phyloP scores from a whole-genome alignment of 1,284 basidiomycete species.

The Naganishia sp. region DNA sequence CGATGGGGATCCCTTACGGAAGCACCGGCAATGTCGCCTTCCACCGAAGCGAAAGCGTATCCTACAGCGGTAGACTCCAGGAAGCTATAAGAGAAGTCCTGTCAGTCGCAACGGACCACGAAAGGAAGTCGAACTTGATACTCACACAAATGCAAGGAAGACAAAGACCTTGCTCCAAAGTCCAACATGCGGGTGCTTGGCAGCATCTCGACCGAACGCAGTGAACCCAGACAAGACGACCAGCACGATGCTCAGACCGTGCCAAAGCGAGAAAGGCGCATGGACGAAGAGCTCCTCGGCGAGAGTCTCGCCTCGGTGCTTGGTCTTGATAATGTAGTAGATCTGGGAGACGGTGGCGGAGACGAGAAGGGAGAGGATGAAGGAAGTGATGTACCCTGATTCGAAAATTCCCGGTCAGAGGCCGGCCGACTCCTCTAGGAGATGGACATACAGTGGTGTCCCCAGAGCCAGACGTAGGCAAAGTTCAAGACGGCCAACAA shows the following conservation, averaged over 20 bases:
- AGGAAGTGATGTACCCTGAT: constrained; percentile 68
- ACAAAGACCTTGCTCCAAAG: constrained; percentile 92
- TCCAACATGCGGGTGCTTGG: constrained; percentile 66
- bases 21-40: constrained; percentile 69
- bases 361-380: constrained; percentile 78
- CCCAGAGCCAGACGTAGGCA: constrained; percentile 81
- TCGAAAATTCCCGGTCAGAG: neutral
- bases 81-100: constrained; percentile 64
- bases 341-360: constrained; percentile 63
- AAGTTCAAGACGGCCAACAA: constrained; percentile 79
- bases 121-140: neutral
- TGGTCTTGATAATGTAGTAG: constrained; percentile 88
- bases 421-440: neutral
- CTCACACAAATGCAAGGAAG: constrained; percentile 73
- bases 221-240: constrained; percentile 85
- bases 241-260: constrained; percentile 91
- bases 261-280: constrained; percentile 84
- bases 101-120: neutral
- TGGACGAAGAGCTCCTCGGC: constrained; percentile 65
- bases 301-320: constrained; percentile 61
- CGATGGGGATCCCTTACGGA: constrained; percentile 46
- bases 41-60: constrained; percentile 83
- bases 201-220: constrained; percentile 77
- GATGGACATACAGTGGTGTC: constrained; percentile 46
- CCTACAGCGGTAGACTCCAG: constrained; percentile 87